Conservation (phyloP, 2,329 filamentous ascomycete species). For the Diaporthe aspalathi region DNA sequence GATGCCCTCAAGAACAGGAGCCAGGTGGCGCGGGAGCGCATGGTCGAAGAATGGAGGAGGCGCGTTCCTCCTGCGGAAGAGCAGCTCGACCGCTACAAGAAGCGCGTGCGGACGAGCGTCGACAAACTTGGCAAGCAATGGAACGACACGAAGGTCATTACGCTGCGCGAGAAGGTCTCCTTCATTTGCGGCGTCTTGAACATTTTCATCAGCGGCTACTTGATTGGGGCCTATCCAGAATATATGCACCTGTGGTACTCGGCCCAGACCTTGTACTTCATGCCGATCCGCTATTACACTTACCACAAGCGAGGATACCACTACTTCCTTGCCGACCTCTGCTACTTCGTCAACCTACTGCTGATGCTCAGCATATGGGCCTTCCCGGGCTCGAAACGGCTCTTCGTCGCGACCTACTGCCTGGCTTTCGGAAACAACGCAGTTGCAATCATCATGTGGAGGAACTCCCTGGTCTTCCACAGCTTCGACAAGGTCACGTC, state of each 20-base stretch:
- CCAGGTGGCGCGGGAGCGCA: slow-evolving; percentile 83
- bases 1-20: slow-evolving; percentile 83
- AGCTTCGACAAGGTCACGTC: slow-evolving; percentile 98
- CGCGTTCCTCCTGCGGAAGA: slow-evolving; percentile 89
- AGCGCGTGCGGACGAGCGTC: slow-evolving; percentile 88
- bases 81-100: slow-evolving; percentile 89
- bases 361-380: slow-evolving; percentile 86
- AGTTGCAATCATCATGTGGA: slow-evolving; percentile 98
- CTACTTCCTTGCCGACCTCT: slow-evolving; percentile 96
- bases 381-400: slow-evolving; percentile 88
- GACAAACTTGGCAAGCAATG: slow-evolving; percentile 86
- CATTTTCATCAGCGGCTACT: slow-evolving; percentile 94
- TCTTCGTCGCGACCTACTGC: slow-evolving; percentile 93
- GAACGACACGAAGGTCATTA: slow-evolving; percentile 91
- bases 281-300: slow-evolving; percentile 93
- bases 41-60: slow-evolving; percentile 92
- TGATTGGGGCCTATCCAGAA: slow-evolving; percentile 87
- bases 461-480: slow-evolving; percentile 98
- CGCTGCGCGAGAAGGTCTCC: slow-evolving; percentile 89
- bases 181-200: slow-evolving; percentile 98
- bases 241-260: slow-evolving; percentile 96
- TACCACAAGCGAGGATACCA: slow-evolving; percentile 94
- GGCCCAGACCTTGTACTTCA: slow-evolving; percentile 88
- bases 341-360: slow-evolving; percentile 97
- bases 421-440: slow-evolving; percentile 97